Evolutionary conservation across 176 grass and related monocot species (phyloP).

Genomic region (Oryza punctata): DNA sequence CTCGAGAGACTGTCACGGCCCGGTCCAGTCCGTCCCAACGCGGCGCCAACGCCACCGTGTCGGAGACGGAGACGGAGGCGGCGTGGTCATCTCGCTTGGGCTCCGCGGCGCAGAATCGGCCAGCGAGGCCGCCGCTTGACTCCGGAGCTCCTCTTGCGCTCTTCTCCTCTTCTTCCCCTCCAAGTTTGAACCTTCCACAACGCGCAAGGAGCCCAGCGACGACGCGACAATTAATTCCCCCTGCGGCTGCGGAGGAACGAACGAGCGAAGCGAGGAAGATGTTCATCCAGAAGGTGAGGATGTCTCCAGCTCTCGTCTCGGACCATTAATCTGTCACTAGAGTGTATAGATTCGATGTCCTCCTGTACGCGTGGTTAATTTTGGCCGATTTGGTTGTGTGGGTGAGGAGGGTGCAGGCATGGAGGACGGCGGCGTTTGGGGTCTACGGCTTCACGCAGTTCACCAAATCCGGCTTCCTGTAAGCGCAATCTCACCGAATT

Average conservation of each 20-base stretch:
- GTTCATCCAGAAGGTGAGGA: constrained; percentile 76
- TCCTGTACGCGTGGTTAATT: background rate
- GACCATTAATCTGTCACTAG: background rate
- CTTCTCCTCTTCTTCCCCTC: background rate
- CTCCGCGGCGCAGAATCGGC: constrained; percentile 47
- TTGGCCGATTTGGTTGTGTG: background rate
- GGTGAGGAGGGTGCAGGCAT: constrained; percentile 49
- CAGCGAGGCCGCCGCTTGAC: constrained; percentile 33
- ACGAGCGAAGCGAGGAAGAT: constrained; percentile 15
- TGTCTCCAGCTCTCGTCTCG: background rate
- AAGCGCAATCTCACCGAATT: constrained; percentile 21
- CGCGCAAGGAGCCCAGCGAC: background rate
- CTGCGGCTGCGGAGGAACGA: no score
- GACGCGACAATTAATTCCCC: no score
- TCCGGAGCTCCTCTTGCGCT: background rate
- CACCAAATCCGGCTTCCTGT: constrained; percentile 89
- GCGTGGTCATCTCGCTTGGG: constrained; percentile 1
- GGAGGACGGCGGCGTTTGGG: constrained; percentile 82
- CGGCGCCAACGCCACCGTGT: background rate
- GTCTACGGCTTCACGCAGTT: constrained; percentile 93
- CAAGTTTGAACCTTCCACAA: background rate
- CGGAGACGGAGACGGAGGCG: constrained; percentile 4
- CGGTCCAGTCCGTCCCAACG: background rate
- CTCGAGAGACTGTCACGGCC: background rate
- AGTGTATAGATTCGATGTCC: background rate